Evolutionary conservation across 2,329 filamentous ascomycete species (phyloP), one percentile per base, ranked within the genome.

Genomic region (Ophiostoma perfectum): DNA sequence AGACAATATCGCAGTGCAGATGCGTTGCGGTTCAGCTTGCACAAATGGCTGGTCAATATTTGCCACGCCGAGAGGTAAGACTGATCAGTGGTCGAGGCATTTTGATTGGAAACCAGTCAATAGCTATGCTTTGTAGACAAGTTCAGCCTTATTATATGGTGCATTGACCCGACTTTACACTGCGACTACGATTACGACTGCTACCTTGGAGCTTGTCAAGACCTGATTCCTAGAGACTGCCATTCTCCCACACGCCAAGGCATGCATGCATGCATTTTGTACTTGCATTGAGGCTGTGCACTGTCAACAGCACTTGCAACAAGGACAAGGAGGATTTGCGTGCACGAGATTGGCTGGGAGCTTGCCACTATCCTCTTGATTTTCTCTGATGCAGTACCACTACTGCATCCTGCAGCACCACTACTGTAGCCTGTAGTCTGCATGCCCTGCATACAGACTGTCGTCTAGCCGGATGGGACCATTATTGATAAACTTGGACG

Each of bases 11-110:
- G 27, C 27, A 27, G 38, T 27, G 27, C 27, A 60, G 27, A 60
- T 60, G 55, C 27, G 16, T 60, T 27, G n/a, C 55, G 55, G n/a
- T 60, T 60, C 55, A 60, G 55, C 55, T 60, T 60, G 55, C 38
- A 60, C 55, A 38, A 60, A 38, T 11, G 27, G 14, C 45, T n/a
- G 14, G 55, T 7, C 27, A 38, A 39, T 60, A 39, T 60, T 60
- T 60, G 55, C 12, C 27, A 60, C 55, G 11, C n/a, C n/a, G 38
- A 5, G 11, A 27, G 27, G 27, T 27, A 27, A 27, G 27, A 27
- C 27, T 27, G 27, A 27, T 27, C 27, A 27, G 27, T 27, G 27
- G 27, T 27, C 27, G 27, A 27, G 27, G 27, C 27, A 27, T 27
- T 27, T 27, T 27, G 27, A 27, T 27, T 27, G 27, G 27, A 1